A percentile compares a stretch with the other conserved stretches of the same genome.
Conservation (phyloP, 495 filamentous ascomycete genomes). For the Daldinia vernicosa region DNA sequence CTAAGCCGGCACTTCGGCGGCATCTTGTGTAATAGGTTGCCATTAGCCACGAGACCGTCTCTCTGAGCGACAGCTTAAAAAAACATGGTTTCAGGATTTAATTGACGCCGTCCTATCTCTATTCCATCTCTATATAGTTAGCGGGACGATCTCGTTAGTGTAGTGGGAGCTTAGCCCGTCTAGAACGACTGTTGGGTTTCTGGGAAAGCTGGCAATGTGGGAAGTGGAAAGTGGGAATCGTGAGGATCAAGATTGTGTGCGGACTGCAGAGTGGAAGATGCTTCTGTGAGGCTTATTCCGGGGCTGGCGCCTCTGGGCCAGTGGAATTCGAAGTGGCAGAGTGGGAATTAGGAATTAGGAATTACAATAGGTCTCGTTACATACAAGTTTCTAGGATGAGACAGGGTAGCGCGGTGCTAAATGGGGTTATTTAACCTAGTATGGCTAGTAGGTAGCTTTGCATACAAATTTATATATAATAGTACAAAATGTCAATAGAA, state of each 20-base stretch:
- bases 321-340: not conserved
- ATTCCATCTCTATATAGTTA: conserved; percentile 11
- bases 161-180: conserved; percentile 21
- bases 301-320: conserved; percentile 10
- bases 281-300: conserved; percentile 11
- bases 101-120: not conserved
- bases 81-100: conserved; percentile 5
- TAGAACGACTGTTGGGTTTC: conserved; percentile 4
- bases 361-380: too few species aligned
- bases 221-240: not conserved
- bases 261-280: conserved; percentile 6
- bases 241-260: conserved; percentile 2
- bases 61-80: not conserved
- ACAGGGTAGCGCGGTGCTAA: too few species aligned
- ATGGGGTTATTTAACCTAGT: too few species aligned
- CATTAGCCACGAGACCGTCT: conserved; percentile 30
- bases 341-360: conserved; percentile 4
- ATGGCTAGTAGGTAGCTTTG: too few species aligned
- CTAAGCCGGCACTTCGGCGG: conserved; percentile 28
- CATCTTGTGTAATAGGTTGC: conserved; percentile 31
- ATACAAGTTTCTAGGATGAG: too few species aligned
- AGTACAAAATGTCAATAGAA: too few species aligned
- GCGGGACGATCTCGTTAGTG: conserved; percentile 30
- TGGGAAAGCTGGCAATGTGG: not conserved
- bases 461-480: too few species aligned